Conservation (phyloP, 345 rosid species). For the Melaleuca alternifolia region DNA sequence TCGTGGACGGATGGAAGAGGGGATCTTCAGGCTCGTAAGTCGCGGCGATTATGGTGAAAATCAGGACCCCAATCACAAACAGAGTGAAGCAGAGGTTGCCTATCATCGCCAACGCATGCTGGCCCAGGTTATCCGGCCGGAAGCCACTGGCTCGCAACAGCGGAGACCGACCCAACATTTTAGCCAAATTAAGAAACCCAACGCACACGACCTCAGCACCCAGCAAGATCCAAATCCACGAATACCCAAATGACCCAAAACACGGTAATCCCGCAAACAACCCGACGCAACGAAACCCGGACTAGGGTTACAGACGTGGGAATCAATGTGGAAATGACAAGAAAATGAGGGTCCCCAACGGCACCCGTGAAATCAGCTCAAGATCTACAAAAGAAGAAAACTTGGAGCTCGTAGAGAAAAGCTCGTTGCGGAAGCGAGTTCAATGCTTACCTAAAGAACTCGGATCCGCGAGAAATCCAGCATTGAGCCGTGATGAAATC, state of each 20-base stretch:
- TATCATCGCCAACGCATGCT: slow-evolving; percentile 68
- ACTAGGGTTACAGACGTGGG: background rate
- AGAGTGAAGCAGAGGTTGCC: slow-evolving; percentile 78
- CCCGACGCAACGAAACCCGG: background rate
- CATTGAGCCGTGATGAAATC: background rate
- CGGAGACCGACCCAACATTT: slow-evolving; percentile 50
- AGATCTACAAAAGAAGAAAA: background rate
- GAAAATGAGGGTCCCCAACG: background rate
- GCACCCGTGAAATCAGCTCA: background rate
- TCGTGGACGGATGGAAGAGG: slow-evolving; percentile 71
- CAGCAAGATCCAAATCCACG: background rate
- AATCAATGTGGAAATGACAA: background rate
- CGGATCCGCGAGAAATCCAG: background rate
- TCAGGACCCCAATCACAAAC: slow-evolving; percentile 68
- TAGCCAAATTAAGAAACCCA: background rate
- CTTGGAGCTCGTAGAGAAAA: background rate
- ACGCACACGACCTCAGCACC: background rate
- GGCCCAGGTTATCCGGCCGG: slow-evolving; percentile 70
- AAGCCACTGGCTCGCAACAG: slow-evolving; percentile 46
- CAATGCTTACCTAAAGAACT: background rate
- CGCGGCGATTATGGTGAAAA: slow-evolving; percentile 90
- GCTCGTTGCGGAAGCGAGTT: background rate
- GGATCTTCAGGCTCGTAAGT: slow-evolving; percentile 91
- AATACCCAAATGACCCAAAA: background rate
- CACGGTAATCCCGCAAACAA: background rate